phyloP scores from a whole-genome alignment of 345 rosid genomes.

The Eucalyptus tenuipes region DNA sequence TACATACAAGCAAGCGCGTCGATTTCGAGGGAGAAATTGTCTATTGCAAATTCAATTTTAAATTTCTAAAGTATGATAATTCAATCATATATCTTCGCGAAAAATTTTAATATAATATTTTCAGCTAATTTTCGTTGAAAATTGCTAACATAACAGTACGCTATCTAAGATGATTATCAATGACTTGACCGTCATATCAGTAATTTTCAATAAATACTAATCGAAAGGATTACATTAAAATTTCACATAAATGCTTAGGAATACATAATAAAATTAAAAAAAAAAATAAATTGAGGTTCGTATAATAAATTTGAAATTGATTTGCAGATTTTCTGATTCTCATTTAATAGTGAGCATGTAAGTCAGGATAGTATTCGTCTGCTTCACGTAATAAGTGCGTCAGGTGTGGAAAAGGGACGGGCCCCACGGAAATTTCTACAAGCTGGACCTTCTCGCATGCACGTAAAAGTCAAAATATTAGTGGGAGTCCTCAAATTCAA shows the following conservation, averaged over 20 bases:
- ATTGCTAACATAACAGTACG: accelerated
- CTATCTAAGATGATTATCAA: accelerated
- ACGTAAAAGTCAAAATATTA: not conserved
- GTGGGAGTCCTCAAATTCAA: not conserved
- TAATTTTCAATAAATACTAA: not conserved
- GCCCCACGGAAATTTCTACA: not conserved
- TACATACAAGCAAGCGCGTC: not conserved
- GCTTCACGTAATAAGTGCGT: not conserved
- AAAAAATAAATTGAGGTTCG: accelerated
- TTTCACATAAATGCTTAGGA: no score
- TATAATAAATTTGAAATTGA: not conserved
- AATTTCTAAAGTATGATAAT: not conserved
- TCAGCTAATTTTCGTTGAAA: not conserved
- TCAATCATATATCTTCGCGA: not conserved
- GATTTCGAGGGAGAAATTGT: not conserved
- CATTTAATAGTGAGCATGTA: not conserved
- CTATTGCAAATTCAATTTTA: not conserved
- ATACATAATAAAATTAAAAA: no score
- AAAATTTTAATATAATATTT: not conserved
- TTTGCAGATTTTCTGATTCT: not conserved
- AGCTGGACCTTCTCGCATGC: not conserved
- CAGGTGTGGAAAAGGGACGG: not conserved
- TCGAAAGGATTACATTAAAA: no score
- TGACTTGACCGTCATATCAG: accelerated
- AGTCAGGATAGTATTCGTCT: not conserved